A percentile compares a stretch with the other conserved stretches of the same genome.
Evolutionary conservation across 768 basidiomycete genomes (phyloP).

Genomic region (Psilocybe tampanensis): DNA sequence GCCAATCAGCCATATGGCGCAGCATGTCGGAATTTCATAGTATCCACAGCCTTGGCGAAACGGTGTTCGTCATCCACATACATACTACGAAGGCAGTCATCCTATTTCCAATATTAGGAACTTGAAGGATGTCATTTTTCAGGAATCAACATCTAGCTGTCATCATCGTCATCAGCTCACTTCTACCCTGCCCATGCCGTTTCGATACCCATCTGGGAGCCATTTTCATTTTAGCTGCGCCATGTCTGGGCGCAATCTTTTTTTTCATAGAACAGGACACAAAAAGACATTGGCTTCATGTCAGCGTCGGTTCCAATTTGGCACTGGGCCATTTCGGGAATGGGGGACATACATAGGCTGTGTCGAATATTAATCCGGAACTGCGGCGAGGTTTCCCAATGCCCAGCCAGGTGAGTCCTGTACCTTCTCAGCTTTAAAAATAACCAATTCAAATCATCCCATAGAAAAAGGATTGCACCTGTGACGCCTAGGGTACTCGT

Average conservation of each 20-base stretch:
- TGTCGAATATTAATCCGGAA: no score
- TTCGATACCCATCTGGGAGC: background rate
- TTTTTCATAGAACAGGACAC: background rate
- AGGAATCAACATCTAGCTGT: background rate
- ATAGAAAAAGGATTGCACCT: no score
- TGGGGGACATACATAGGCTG: no score
- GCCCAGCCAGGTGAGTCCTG: no score
- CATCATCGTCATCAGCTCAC: background rate
- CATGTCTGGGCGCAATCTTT: background rate
- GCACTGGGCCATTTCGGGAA: background rate
- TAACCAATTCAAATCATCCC: no score
- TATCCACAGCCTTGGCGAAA: background rate
- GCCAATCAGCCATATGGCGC: background rate
- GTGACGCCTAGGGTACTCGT: background rate
- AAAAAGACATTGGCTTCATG: background rate
- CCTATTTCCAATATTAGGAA: constrained; percentile 7
- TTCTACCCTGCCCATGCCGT: background rate
- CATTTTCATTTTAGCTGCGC: constrained; percentile 6
- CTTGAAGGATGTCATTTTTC: background rate
- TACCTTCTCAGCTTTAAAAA: no score
- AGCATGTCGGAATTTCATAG: background rate
- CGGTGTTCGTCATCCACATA: background rate
- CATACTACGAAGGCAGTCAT: background rate
- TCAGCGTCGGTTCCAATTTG: background rate
- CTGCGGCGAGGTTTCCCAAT: no score